Evolutionary conservation across 2,329 filamentous ascomycete genomes (phyloP), one percentile per base, ranked within the genome.

Genomic region (Didymellaceae sp.): DNA sequence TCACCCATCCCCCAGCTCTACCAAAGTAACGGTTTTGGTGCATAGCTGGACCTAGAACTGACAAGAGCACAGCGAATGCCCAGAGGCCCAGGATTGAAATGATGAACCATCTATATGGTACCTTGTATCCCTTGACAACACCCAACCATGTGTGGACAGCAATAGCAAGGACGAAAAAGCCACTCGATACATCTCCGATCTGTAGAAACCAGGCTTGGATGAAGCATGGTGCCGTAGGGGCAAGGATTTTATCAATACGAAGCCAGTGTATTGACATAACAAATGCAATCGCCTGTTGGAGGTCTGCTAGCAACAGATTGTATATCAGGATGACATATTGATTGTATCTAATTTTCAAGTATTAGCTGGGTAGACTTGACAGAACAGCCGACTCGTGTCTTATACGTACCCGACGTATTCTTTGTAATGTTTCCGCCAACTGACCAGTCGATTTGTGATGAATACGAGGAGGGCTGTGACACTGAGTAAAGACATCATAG

Each of bases 301-400:
- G 71, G 68, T 82, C 80, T 5, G 79, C 80, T 31, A 82, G 54
- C 2, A 82, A 67, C 11, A 82, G 72, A 48, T 82, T 81, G 65
- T 79, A 81, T 41, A 82, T 81, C 18, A 82, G 73, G 30, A 82
- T 65, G n/a, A 82, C 70, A 45, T 80, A 81, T 66, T 82, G 79
- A 56, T 82, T 82, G 65, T 80, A 78, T 28, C 26, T 28, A 13
- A 9, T 9, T 13, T 1, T 13, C n/a, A 9, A 13, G 5, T 1
- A 13, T 28, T 13, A 28, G 26, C 10, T 13, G n/a, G n/a, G n/a
- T 28, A 13, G 11, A 13, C 26, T 13, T 6, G 11, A 5, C 26
- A 28, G n/a, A 28, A 13, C 26, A 13, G n/a, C 10, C 26, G 26
- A 28, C 5, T 8, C 5, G 26, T 13, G 10, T 28, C 10, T 28